A percentile compares a stretch with the other conserved stretches of the same genome.
These are phyloP conservation scores for Bromus sterilis DNA, from an alignment of 176 grass and related monocot species.

Conservation along the genomic window DNA sequence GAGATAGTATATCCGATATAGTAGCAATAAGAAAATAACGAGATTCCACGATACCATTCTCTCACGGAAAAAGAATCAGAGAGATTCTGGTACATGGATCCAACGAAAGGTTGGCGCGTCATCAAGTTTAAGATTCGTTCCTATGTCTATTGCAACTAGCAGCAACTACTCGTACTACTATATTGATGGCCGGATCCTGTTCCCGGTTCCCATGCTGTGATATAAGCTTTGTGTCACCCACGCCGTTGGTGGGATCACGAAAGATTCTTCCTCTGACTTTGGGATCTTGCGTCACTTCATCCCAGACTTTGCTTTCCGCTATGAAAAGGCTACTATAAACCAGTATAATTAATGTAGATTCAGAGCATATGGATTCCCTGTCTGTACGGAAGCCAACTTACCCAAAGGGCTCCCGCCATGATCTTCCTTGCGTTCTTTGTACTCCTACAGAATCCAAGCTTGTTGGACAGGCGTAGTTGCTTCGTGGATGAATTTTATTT, in stretches of 20 bases:
- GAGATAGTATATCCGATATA: not conserved
- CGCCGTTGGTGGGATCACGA: not conserved
- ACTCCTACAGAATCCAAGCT: not conserved
- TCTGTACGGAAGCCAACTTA: not conserved
- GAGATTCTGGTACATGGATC: not conserved
- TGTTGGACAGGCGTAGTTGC: not conserved
- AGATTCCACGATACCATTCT: conserved; percentile 5
- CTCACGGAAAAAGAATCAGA: not conserved
- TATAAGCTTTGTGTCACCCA: not conserved
- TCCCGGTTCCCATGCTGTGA: not conserved
- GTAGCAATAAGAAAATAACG: not conserved
- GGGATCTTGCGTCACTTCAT: not conserved
- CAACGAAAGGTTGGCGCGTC: not conserved
- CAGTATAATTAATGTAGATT: not conserved
- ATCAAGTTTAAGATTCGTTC: not conserved
- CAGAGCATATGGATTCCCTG: not conserved
- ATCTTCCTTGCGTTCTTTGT: not conserved
- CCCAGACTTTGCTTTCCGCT: not conserved
- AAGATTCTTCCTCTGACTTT: conserved; percentile 38
- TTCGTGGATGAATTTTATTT: not conserved
- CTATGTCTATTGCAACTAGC: not conserved
- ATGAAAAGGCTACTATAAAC: not conserved
- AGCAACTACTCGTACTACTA: not conserved
- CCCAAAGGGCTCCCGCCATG: not conserved
- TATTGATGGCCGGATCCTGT: not conserved